Percentiles rank a stretch among this genome's conserved stretches.
Conservation (phyloP, 1,284 basidiomycete genomes). For the Vanrija pseudolonga region DNA sequence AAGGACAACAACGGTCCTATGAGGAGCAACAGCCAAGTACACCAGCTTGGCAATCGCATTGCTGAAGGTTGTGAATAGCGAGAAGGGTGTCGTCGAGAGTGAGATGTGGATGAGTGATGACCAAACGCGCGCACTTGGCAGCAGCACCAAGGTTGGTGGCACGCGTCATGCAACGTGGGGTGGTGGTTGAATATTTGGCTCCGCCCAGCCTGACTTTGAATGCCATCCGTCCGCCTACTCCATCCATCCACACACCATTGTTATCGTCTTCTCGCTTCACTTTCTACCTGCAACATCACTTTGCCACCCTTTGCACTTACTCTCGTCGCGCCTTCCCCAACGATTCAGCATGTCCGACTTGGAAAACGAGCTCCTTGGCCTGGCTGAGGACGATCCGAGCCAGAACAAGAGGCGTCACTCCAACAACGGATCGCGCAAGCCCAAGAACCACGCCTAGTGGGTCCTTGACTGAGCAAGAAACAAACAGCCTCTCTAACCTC, state of each 20-base stretch:
- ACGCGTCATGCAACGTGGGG: too few relatives aligned
- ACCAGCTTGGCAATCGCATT: too few relatives aligned
- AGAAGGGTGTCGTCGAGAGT: too few relatives aligned
- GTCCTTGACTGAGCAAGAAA: neutral
- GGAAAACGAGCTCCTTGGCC: slow-evolving; percentile 48
- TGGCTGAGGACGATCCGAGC: slow-evolving; percentile 46
- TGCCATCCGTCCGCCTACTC: neutral
- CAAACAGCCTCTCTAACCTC: neutral
- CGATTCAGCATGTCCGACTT: slow-evolving; percentile 39
- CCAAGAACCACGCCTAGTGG: slow-evolving; percentile 27
- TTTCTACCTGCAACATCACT: neutral
- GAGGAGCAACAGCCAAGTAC: too few relatives aligned
- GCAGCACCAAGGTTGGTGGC: too few relatives aligned
- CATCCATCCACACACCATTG: neutral
- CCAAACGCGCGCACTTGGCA: too few relatives aligned
- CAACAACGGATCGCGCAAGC: slow-evolving; percentile 20
- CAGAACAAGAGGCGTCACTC: slow-evolving; percentile 36
- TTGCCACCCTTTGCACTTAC: neutral
- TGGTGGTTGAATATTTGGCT: neutral
- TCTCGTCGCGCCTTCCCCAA: neutral
- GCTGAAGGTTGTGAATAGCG: too few relatives aligned
- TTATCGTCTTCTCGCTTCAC: neutral
- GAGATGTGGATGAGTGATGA: too few relatives aligned
- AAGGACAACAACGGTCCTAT: too few relatives aligned
- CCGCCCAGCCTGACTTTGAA: neutral